Base-by-base conservation (phyloP, 495 filamentous ascomycete genomes). In the Aspergillus sclerotiicarbonarius region DNA sequence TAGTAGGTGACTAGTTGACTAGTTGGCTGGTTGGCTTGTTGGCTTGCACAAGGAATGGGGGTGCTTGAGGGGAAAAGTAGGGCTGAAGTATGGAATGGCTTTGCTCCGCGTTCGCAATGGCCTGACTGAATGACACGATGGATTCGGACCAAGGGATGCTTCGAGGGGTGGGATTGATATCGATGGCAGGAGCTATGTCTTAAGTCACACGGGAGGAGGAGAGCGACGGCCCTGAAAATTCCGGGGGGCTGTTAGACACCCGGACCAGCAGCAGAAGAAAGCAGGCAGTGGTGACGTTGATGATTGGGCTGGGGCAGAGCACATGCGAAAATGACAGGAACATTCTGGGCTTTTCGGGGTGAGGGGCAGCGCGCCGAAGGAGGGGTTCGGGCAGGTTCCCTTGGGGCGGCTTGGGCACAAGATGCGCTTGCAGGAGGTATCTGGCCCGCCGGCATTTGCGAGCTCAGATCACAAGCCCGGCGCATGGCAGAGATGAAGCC, bases 51-150 rank as follows among this genome's bases (percentile, higher is more conserved):
- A 41, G 13, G 37, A n/a, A 41, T 31, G 25, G 46, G 19, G 29
- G 9, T 19, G 1, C 46, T 49, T 15, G 21, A 30, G 2, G 20
- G 20, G 10, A 29, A 6, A 76, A 10, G 62, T 63, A 58, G 67
- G 66, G 57, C 65, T 69, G 50, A 76, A 76, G 47, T 73, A 32
- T 32, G 31, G 25, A 31, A 31, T 29, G 12, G 21, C 25, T 31
- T 31, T n/a, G 29, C 15, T 8, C 16, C 30, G 47, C 29, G 20
- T 16, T 13, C 5, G 29, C 31, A 13, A 32, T 50, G 25, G 47
- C 10, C 16, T 29, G 18, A 21, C 29, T 16, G 47, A 30, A 32
- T 32, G 25, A 10, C 25, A 3, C 15, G 47, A 18, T 5, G 15
- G 47, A 30, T 25, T 50, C 48, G 35, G 51, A 47, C 25, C 8